Evolutionary conservation across 225 moss, liverwort and hornwort species (phyloP).

Genomic region (Ulota crispa): DNA sequence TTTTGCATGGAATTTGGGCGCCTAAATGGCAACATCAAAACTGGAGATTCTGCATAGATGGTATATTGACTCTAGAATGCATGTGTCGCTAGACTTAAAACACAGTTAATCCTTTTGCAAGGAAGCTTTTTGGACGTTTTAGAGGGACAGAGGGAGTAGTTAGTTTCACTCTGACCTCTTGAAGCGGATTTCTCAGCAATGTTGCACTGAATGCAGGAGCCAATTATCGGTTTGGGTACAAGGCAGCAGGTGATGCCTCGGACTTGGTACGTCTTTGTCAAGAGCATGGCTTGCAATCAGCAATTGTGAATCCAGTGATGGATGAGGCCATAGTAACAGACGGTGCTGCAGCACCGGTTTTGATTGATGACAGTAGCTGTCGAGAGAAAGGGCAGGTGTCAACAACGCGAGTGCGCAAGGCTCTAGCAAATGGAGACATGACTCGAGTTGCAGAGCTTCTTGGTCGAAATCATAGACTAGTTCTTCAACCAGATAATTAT

Average conservation of each 20-base stretch:
- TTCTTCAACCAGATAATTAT: slow-evolving; percentile 46
- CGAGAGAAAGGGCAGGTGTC: slow-evolving; percentile 96
- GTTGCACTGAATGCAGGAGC: slow-evolving; percentile 49
- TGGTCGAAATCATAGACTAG: slow-evolving; percentile 71
- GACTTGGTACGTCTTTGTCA: slow-evolving; percentile 86
- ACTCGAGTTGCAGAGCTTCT: slow-evolving; percentile 73
- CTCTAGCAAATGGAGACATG: slow-evolving; percentile 75
- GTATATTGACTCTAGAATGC: no score
- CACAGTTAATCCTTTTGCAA: no score
- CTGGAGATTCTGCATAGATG: no score
- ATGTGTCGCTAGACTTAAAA: no score
- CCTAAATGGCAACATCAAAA: no score
- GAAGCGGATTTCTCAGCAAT: not conserved
- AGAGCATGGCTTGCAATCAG: slow-evolving; percentile 79
- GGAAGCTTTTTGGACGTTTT: no score
- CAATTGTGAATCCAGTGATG: slow-evolving; percentile 90
- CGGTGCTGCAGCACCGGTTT: slow-evolving; percentile 5
- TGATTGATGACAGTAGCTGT: slow-evolving; percentile 45
- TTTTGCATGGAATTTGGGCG: no score
- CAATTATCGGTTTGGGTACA: slow-evolving; percentile 94
- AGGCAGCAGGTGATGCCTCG: slow-evolving; percentile 92
- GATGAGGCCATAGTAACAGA: slow-evolving; percentile 34
- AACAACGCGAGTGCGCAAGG: slow-evolving; percentile 80
- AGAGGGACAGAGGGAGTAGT: no score
- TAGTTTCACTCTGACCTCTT: not conserved